Percentiles rank a stretch among this genome's conserved stretches.
phyloP scores from a whole-genome alignment of 2,329 filamentous ascomycete species.

The Alternaria triticimaculans region DNA sequence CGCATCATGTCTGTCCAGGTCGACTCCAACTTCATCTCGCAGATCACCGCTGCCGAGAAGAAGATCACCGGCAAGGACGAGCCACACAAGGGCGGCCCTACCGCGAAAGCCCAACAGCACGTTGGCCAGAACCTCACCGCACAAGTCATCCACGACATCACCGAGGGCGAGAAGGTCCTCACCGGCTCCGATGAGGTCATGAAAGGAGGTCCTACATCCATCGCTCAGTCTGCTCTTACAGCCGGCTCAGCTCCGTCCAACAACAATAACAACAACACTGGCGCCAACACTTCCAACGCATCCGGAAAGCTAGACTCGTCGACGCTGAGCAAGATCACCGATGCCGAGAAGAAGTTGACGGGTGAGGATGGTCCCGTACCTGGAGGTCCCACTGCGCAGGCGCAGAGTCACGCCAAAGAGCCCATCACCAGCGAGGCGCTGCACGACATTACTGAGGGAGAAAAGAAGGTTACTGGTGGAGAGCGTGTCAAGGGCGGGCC shows the following conservation, averaged over 20 bases:
- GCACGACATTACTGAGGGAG: constrained; percentile 42
- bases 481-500: constrained; percentile 42
- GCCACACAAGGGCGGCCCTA: constrained; percentile 50
- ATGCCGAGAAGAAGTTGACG: constrained; percentile 40
- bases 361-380: constrained; percentile 26
- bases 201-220: constrained; percentile 49
- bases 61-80: constrained; percentile 49
- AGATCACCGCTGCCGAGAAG: constrained; percentile 50
- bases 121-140: constrained; percentile 39
- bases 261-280: constrained; percentile 2
- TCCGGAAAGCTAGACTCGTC: constrained; percentile 33
- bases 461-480: constrained; percentile 43
- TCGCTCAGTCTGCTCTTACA: constrained; percentile 41
- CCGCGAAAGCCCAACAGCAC: constrained; percentile 52
- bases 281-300: neutral
- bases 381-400: constrained; percentile 37
- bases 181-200: constrained; percentile 44
- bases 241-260: neutral
- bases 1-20: constrained; percentile 26
- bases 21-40: constrained; percentile 50
- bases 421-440: constrained; percentile 39
- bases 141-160: constrained; percentile 51
- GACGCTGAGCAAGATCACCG: constrained; percentile 37
- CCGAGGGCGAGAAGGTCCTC: constrained; percentile 51
- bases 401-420: constrained; percentile 39